A percentile compares a stretch with the other conserved stretches of the same genome.
Evolutionary conservation across 2,329 filamentous ascomycete species (phyloP).

Genomic region (Aspergillus melleus): DNA sequence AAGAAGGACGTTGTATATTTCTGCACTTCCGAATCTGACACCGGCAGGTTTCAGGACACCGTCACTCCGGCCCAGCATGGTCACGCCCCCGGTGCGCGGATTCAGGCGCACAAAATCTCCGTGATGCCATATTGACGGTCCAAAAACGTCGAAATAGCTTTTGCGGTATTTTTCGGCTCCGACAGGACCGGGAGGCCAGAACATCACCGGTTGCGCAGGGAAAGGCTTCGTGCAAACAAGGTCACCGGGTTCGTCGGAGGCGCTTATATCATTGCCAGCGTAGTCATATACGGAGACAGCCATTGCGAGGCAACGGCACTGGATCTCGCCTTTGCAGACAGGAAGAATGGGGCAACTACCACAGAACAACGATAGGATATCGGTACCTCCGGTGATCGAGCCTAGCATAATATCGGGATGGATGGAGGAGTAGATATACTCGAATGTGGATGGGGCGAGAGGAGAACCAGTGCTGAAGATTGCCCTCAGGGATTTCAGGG

Average conservation of each 20-base stretch:
- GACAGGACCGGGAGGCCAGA: slow-evolving; percentile 67
- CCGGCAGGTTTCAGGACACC: slow-evolving; percentile 91
- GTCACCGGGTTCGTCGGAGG: slow-evolving; percentile 73
- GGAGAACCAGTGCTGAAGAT: slow-evolving; percentile 95
- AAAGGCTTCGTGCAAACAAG: slow-evolving; percentile 85
- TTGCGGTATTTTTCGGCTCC: slow-evolving; percentile 75
- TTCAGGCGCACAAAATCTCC: slow-evolving; percentile 84
- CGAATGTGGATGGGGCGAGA: slow-evolving; percentile 87
- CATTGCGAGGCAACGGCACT: slow-evolving; percentile 77
- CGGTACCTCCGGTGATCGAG: slow-evolving; percentile 93
- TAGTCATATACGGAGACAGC: slow-evolving; percentile 62
- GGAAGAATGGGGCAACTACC: slow-evolving; percentile 76
- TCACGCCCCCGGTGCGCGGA: slow-evolving; percentile 69
- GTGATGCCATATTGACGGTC: slow-evolving; percentile 75
- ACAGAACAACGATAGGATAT: slow-evolving; percentile 94
- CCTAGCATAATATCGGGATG: slow-evolving; percentile 78
- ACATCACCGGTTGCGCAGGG: slow-evolving; percentile 85
- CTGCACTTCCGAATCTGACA: slow-evolving; percentile 87
- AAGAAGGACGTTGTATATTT: slow-evolving; percentile 94
- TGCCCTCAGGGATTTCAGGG: slow-evolving; percentile 63
- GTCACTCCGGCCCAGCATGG: slow-evolving; percentile 91
- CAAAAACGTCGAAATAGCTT: slow-evolving; percentile 86
- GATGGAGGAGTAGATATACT: slow-evolving; percentile 83
- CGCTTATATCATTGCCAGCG: slow-evolving; percentile 58
- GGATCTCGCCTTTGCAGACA: slow-evolving; percentile 71